Conservation (phyloP, 148 eudicot species). For the Selenicereus undatus region DNA sequence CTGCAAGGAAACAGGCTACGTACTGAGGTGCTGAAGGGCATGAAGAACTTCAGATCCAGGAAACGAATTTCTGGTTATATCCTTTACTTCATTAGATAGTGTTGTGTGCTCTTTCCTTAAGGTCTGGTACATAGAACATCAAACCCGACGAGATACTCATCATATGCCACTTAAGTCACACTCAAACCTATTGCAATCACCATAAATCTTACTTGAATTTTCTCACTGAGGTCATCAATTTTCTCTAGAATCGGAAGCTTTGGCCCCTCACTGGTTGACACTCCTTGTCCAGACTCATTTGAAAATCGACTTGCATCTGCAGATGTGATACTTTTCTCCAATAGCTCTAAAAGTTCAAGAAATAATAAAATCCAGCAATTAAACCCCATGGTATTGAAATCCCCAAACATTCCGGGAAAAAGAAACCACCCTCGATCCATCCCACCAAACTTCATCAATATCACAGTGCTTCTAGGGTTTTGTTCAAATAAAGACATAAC, state of each 20-base stretch:
- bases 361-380: not conserved
- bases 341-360: constrained; percentile 33
- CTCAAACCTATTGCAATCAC: not conserved
- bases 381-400: not conserved
- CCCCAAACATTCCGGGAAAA: not conserved
- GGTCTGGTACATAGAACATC: constrained; percentile 34
- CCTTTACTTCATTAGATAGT: constrained; percentile 65
- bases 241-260: constrained; percentile 69
- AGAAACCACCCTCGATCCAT: not conserved
- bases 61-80: constrained; percentile 48
- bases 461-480: constrained; percentile 10
- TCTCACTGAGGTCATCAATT: constrained; percentile 46
- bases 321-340: constrained; percentile 28
- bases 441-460: not conserved
- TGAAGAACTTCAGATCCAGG: constrained; percentile 61
- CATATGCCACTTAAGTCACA: not conserved
- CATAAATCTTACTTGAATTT: constrained; percentile 44
- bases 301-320: constrained; percentile 37
- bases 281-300: constrained; percentile 31
- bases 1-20: constrained; percentile 19
- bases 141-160: constrained; percentile 1
- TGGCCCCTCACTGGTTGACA: constrained; percentile 46
- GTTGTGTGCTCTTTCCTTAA: constrained; percentile 65
- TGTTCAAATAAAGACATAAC: not conserved
- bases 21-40: constrained; percentile 73